Base-by-base conservation (phyloP, 306 rosid genomes). In the Dryas octopetala region DNA sequence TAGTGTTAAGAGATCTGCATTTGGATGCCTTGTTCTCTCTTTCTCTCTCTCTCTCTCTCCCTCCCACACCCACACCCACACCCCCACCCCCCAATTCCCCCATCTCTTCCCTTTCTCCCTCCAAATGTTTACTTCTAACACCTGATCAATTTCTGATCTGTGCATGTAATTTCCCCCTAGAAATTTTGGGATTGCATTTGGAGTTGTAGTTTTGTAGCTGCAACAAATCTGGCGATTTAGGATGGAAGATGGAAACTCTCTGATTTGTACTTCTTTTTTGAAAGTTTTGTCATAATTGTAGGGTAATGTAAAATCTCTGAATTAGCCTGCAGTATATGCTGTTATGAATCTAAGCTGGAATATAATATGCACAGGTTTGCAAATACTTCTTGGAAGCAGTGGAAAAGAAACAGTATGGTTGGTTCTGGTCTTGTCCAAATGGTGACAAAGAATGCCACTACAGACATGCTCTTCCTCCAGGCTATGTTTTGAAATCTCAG, bases 401-500 rank as follows among this genome's bases (percentile, higher is more conserved):
- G 40, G 99, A 96, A 84, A 96, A 89, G 87, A 96, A 96, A 78
- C 99, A 90, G 73, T 92, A 96, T 74, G 99, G 99, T 69, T 92
- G 99, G 99, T 89, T 95, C 73, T 90, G 99, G 99, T 79, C 2
- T 59, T 92, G 98, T 79, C 98, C 97, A 28, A 96, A 92, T 78
- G 98, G 98, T 78, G 93, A 86, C 71, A 89, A 89, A 83, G 94
- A 86, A 48, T 96, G 99, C 86, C 96, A 90, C 73, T 95, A 95
- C 78, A 90, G 97, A 78, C 99, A 95, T 85, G 99, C 99, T 68
- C 98, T 96, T 74, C 98, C 98, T 41, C 89, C 98, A 4, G 99
- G 99, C 65, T 96, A 92, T 83, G 7, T 92, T 76, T 88, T 96
- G 55, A 96, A 96, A 81, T 96, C 99, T 76, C 99, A 92, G 86